Conservation (phyloP, 1,284 basidiomycete species). For the Apiotrichum brassicae region DNA sequence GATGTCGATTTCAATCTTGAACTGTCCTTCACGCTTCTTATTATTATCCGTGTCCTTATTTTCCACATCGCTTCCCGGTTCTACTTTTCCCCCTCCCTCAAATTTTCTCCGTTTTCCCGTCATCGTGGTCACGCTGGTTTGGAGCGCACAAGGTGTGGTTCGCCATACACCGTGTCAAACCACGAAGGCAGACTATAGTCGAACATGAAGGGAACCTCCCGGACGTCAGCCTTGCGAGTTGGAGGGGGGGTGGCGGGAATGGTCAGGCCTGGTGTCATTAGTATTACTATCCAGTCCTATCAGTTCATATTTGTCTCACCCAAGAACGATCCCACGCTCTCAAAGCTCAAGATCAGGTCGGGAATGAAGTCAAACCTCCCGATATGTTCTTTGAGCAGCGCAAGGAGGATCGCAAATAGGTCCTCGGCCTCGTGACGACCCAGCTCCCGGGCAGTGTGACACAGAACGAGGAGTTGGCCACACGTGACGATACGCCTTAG, state of each 20-base stretch:
- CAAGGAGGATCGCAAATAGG: conserved; percentile 14
- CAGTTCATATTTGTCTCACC: conserved; percentile 1
- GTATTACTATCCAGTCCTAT: background rate
- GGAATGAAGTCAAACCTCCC: conserved; percentile 14
- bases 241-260: conserved; percentile 3
- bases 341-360: conserved; percentile 13
- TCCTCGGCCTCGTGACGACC: conserved; percentile 17
- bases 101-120: background rate
- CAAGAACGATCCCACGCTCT: conserved; percentile 13
- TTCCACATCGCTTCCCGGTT: too few species aligned
- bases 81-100: too few species aligned
- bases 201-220: conserved; percentile 15
- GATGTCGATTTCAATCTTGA: too few species aligned
- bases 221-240: background rate
- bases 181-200: conserved; percentile 17
- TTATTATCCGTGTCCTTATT: too few species aligned
- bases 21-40: too few species aligned
- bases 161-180: conserved; percentile 7
- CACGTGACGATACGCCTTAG: conserved; percentile 22
- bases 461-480: conserved; percentile 26
- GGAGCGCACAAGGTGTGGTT: background rate
- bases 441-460: conserved; percentile 18
- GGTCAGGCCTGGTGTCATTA: conserved; percentile 2
- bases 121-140: background rate
- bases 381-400: conserved; percentile 13